Conservation (phyloP, 75 land plant species). For the Selaginella moellendorffii region DNA sequence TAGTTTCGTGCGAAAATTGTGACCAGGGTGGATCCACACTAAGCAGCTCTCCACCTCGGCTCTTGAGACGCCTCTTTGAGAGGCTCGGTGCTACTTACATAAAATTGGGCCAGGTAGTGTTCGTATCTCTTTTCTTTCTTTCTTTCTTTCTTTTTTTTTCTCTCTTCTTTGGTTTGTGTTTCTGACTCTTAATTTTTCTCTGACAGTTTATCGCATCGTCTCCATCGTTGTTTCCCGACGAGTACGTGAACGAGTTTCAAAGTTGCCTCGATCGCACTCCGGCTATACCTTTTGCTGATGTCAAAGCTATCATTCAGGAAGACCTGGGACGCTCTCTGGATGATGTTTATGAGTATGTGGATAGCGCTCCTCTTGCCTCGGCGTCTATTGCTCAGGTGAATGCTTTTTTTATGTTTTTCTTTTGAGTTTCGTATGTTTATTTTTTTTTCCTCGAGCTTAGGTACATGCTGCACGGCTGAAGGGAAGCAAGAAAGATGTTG, state of each 20-base stretch:
- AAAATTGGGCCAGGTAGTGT: constrained; percentile 87
- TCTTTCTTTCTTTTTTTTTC: neutral
- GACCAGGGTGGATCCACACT: neutral
- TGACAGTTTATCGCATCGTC: constrained; percentile 88
- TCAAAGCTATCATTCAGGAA: constrained; percentile 44
- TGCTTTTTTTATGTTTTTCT: neutral
- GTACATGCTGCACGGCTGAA: constrained; percentile 86
- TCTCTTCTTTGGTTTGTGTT: neutral
- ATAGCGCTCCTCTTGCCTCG: constrained; percentile 93
- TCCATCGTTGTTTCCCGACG: constrained; percentile 85
- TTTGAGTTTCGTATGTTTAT: neutral
- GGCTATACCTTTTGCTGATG: constrained; percentile 64
- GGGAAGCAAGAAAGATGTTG: constrained; percentile 75
- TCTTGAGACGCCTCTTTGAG: constrained; percentile 70
- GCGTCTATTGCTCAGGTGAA: constrained; percentile 94
- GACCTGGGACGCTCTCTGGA: constrained; percentile 79
- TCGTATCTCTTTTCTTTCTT: neutral
- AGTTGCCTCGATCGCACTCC: constrained; percentile 90
- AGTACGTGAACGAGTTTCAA: constrained; percentile 94
- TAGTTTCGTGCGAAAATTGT: neutral
- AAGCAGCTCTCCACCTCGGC: neutral
- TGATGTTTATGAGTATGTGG: constrained; percentile 75
- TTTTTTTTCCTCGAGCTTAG: constrained; percentile 17
- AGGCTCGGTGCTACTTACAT: constrained; percentile 97
- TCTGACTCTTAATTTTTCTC: neutral